Evolutionary conservation across 2,329 filamentous ascomycete genomes (phyloP).

Genomic region (Shiraia bambusicola): DNA sequence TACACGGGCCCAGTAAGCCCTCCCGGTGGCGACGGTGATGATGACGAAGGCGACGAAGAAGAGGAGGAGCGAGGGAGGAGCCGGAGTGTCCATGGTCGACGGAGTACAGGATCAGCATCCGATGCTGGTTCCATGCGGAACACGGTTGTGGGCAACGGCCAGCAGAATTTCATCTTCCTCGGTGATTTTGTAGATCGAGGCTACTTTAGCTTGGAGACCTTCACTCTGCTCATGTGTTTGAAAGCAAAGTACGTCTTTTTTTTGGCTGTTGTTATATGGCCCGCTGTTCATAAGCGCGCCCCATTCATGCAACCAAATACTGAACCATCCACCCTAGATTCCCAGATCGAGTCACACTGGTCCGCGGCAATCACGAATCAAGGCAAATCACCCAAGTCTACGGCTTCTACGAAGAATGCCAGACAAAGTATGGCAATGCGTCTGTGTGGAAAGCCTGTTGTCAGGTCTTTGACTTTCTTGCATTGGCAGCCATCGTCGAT

Average conservation of each 20-base stretch:
- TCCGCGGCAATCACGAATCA: conserved; percentile 89
- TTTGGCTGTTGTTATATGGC: too few species aligned
- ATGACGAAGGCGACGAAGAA: conserved; percentile 47
- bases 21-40: conserved; percentile 53
- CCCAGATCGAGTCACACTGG: conserved; percentile 70
- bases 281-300: too few species aligned
- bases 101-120: conserved; percentile 47
- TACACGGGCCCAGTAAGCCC: conserved; percentile 56
- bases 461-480: conserved; percentile 97
- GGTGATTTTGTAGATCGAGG: conserved; percentile 75
- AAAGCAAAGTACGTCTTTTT: conserved; percentile 63
- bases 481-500: conserved; percentile 94
- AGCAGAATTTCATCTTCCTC: conserved; percentile 69
- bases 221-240: conserved; percentile 70
- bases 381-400: conserved; percentile 99
- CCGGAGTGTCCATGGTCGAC: conserved; percentile 45
- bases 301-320: neutral
- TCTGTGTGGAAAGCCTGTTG: conserved; percentile 99
- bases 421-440: conserved; percentile 97
- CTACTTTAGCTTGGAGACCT: conserved; percentile 73
- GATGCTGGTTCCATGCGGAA: conserved; percentile 43
- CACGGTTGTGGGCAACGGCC: conserved; percentile 53
- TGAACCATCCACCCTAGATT: conserved; percentile 51
- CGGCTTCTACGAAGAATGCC: conserved; percentile 98
- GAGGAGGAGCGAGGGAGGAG: conserved; percentile 52